Conservation (phyloP, 2,329 filamentous ascomycete species). For the Microsporum audouinii region DNA sequence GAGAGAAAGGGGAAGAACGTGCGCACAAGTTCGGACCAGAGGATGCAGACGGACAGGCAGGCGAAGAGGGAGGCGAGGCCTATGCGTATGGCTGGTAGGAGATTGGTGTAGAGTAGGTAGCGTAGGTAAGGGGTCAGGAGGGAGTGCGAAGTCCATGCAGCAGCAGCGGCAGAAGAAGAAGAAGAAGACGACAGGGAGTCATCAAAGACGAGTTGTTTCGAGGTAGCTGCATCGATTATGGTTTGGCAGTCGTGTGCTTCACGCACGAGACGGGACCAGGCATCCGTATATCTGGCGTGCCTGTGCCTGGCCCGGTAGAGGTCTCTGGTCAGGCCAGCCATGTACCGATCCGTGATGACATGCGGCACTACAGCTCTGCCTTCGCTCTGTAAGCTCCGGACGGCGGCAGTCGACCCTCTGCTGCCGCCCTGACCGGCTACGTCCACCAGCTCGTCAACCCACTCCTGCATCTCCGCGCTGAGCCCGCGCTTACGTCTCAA, state of each 20-base stretch:
- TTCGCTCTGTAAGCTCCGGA: slow-evolving; percentile 25
- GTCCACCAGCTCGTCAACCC: slow-evolving; percentile 90
- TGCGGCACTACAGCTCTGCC: slow-evolving; percentile 49
- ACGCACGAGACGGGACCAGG: slow-evolving; percentile 71
- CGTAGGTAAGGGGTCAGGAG: slow-evolving; percentile 66
- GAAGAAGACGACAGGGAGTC: slow-evolving; percentile 44
- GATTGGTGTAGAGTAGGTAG: slow-evolving; percentile 62
- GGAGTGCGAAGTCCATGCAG: slow-evolving; percentile 20
- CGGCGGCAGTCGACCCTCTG: slow-evolving; percentile 43
- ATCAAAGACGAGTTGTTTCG: slow-evolving; percentile 66
- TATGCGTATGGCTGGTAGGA: slow-evolving; percentile 59
- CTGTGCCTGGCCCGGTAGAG: slow-evolving; percentile 73
- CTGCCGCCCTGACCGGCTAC: slow-evolving; percentile 27
- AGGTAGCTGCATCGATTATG: slow-evolving; percentile 71
- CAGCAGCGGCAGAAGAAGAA: slow-evolving; percentile 31
- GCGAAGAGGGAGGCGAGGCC: slow-evolving; percentile 56
- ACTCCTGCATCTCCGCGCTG: slow-evolving; percentile 66
- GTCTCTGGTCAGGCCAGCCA: slow-evolving; percentile 77
- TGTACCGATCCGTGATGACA: slow-evolving; percentile 83
- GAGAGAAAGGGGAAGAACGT: slow-evolving; percentile 67
- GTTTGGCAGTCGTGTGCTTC: slow-evolving; percentile 64
- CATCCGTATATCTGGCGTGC: slow-evolving; percentile 67
- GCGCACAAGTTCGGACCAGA: slow-evolving; percentile 91
- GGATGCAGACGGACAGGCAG: slow-evolving; percentile 65
- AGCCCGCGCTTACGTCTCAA: slow-evolving; percentile 72